Evolutionary conservation across 495 filamentous ascomycete species (phyloP), one percentile per base, ranked within the genome.

Genomic region (Aspergillus bertholletiae): DNA sequence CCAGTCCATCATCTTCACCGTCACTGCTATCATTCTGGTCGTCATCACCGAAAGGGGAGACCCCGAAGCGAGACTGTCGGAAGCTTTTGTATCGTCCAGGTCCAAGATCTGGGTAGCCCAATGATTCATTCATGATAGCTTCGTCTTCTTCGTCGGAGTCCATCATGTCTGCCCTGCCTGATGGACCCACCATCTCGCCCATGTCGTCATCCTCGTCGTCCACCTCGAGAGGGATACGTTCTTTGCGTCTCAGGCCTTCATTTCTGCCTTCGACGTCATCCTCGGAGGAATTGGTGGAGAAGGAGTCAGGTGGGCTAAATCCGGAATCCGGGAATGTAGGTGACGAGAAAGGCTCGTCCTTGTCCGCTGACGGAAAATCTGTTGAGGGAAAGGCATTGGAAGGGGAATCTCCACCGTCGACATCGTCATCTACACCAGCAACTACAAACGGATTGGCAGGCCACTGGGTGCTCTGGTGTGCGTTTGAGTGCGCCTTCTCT

Each of bases 121-220:
- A 51, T 13, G 73, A 76, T 57, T 76, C 74, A 48, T 78, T 77
- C 44, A 77, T 75, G 41, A 76, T 77, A 27, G 74, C 75, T 45
- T 78, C 75, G 22, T 75, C 74, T 53, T 78, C 75, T 9, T 78
- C 75, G 39, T 78, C 74, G 18, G 75, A 74, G 49, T 76, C 75
- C 55, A 74, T 64, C 63, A 75, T 64, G 18, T 63, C 66, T 23
- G 63, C 56, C n/a, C 65, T 66, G 44, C 56, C 67, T 11, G 66
- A 67, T 22, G 74, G 74, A 30, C 63, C 73, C 6, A 78, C 72
- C 74, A 78, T 78, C 53, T 78, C 74, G 6, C 74, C 74, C 74
- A 78, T 78, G 23, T 78, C 75, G 35, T 76, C 74, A 22, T 77
- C 74, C 17, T 76, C 75, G 30, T 78, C 75, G 8, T 78, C 75